Evolutionary conservation across 805 yeast genomes (phyloP).

Genomic region (Hanseniaspora taiwanica): DNA sequence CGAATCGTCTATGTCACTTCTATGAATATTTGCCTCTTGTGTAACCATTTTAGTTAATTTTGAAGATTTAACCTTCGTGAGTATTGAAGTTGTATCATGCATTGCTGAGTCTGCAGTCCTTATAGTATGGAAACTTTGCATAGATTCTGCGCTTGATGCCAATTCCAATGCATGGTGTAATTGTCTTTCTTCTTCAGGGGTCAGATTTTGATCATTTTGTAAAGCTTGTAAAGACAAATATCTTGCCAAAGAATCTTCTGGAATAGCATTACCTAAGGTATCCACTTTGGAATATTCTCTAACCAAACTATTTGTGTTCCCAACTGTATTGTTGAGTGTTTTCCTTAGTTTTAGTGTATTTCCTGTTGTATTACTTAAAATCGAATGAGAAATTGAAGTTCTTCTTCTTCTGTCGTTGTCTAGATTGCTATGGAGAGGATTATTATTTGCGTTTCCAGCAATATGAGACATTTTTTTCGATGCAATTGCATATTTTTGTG

Average conservation of each 20-base stretch:
- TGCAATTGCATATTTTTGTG: too few relatives aligned
- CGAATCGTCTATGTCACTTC: conserved; percentile 20
- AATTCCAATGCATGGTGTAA: too few relatives aligned
- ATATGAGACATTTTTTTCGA: too few relatives aligned
- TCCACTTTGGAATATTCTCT: conserved; percentile 30
- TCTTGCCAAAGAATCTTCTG: conserved; percentile 6
- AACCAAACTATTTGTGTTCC: conserved; percentile 34
- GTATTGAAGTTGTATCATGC: neutral
- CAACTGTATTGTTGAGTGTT: conserved; percentile 21
- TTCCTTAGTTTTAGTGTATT: neutral
- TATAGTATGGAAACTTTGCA: neutral
- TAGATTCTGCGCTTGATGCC: too few relatives aligned
- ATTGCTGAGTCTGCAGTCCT: neutral
- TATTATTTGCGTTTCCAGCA: too few relatives aligned
- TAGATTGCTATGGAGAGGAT: too few relatives aligned
- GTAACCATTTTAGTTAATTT: conserved; percentile 22
- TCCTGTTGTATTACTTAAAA: too few relatives aligned
- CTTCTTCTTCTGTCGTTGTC: too few relatives aligned
- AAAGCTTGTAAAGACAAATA: neutral
- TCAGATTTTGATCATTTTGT: neutral
- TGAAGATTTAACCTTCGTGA: conserved; percentile 13
- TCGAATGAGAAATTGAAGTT: too few relatives aligned
- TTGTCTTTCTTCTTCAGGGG: neutral
- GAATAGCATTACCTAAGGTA: conserved; percentile 17
- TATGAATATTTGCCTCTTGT: conserved; percentile 21